Base-by-base conservation (phyloP, 768 basidiomycete species). In the Termitomyces heimii region DNA sequence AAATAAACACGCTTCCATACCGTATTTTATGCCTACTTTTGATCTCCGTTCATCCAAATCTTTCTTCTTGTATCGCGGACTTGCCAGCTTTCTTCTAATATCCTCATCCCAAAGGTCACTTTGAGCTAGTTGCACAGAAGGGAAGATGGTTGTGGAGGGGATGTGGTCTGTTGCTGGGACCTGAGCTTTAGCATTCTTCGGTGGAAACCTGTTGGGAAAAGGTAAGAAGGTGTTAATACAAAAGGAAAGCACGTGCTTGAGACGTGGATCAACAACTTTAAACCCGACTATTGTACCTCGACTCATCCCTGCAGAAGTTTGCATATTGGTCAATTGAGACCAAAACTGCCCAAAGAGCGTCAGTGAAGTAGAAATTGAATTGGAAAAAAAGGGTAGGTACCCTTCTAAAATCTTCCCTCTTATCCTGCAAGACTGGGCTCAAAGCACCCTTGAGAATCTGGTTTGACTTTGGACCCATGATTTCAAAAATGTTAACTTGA, bases 31-130 rank as follows among this genome's bases (percentile, higher is more conserved):
- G 58, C 67, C 55, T 65, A 90, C 94, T 74, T 88, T 80, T 10
- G 87, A 78, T 14, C 90, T 79, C 44, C 96, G 79, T n/a, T 82
- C 79, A 60, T 99, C 95, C 18, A 98, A 70, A 60, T 96, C 90
- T 63, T 86, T 85, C 71, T 94, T 93, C 68, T 83, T 86, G 70
- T 81, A 94, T 26, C 78, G 79, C 0, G 88, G 89, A 53, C 79
- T 83, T 44, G 75, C 73, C 8, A 93, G 68, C 5, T 66, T 65
- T 28, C 75, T 71, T 35, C 92, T 79, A 4, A 71, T 62, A 8
- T 70, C 64, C 42, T 82, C 80, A 28, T 89, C 82, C 94, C 94
- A 96, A 12, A 97, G 77, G 14, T 82, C 77, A 62, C 84, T 86
- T 39, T 74, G 75, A 8, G 92, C 88, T 0, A 89, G 77, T 2